These are phyloP conservation scores for Gliomastix tumulicola DNA, from an alignment of 2,329 filamentous ascomycete genomes.

Conservation along the genomic window DNA sequence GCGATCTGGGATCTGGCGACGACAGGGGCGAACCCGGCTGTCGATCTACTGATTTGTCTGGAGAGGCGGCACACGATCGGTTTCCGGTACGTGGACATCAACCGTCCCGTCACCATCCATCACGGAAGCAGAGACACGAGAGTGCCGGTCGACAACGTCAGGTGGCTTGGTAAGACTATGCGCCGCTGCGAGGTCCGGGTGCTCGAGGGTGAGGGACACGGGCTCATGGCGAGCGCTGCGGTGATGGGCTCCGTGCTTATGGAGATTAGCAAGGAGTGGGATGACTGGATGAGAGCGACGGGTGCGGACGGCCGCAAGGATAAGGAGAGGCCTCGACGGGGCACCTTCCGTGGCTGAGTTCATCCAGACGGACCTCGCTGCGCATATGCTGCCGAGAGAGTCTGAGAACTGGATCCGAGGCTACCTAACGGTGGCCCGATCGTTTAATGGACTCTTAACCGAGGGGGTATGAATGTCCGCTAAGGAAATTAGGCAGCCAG, in stretches of 20 bases:
- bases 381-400: too few species aligned
- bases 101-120: slow-evolving; percentile 83
- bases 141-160: slow-evolving; percentile 90
- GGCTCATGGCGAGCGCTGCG: slow-evolving; percentile 85
- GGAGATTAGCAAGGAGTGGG: slow-evolving; percentile 92
- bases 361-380: too few species aligned
- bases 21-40: slow-evolving; percentile 84
- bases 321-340: slow-evolving; percentile 18
- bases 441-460: too few species aligned
- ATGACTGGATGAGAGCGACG: slow-evolving; percentile 68
- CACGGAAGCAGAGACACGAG: slow-evolving; percentile 86
- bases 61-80: slow-evolving; percentile 88
- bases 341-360: slow-evolving; percentile 8
- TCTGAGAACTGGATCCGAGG: too few species aligned
- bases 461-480: too few species aligned
- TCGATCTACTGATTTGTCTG: slow-evolving; percentile 86
- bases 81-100: slow-evolving; percentile 96
- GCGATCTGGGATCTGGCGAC: slow-evolving; percentile 94
- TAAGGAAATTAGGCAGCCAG: too few species aligned
- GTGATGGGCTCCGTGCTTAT: slow-evolving; percentile 95
- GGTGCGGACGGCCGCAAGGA: slow-evolving; percentile 26
- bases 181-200: slow-evolving; percentile 85
- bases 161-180: slow-evolving; percentile 94
- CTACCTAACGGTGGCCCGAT: too few species aligned
- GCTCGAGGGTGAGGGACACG: slow-evolving; percentile 86